Percentiles rank a stretch among this genome's conserved stretches.
These are phyloP conservation scores for Lanmaoa rubissima DNA, from an alignment of 768 basidiomycete species.

Conservation along the genomic window DNA sequence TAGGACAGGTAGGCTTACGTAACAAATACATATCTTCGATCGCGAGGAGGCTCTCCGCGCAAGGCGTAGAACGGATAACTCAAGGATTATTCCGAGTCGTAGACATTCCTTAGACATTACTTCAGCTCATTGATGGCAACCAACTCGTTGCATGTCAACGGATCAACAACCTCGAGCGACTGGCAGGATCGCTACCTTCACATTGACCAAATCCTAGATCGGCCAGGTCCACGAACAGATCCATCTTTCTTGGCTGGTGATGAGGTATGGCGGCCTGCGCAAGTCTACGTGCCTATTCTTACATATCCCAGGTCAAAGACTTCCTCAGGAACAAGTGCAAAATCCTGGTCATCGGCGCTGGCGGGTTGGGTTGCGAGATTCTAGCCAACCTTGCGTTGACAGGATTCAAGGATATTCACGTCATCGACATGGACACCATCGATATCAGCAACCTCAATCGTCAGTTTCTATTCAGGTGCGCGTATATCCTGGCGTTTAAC, in stretches of 20 bases:
- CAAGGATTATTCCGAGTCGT: not conserved
- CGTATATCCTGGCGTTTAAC: not conserved
- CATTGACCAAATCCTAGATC: slow-evolving; percentile 84
- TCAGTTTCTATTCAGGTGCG: slow-evolving; percentile 94
- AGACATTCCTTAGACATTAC: slow-evolving; percentile 16
- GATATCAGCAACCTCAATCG: slow-evolving; percentile 98
- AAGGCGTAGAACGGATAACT: not conserved
- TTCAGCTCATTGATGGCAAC: slow-evolving; percentile 23
- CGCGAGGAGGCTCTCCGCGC: not conserved
- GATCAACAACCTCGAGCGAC: slow-evolving; percentile 37
- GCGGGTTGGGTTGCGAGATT: slow-evolving; percentile 97
- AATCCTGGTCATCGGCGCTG: slow-evolving; percentile 96
- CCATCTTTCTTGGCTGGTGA: slow-evolving; percentile 79
- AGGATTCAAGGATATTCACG: slow-evolving; percentile 98
- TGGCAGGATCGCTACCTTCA: slow-evolving; percentile 72
- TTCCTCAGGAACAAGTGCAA: slow-evolving; percentile 84
- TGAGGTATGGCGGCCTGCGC: slow-evolving; percentile 48
- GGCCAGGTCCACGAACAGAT: slow-evolving; percentile 87
- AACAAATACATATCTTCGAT: slow-evolving; percentile 9
- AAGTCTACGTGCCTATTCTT: not conserved
- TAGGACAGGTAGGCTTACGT: slow-evolving; percentile 23
- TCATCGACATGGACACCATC: slow-evolving; percentile 99
- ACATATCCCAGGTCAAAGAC: slow-evolving; percentile 65
- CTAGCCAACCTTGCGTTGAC: slow-evolving; percentile 93
- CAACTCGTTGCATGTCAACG: slow-evolving; percentile 32